Percentiles rank a stretch among this genome's conserved stretches.
phyloP scores from a whole-genome alignment of 176 grass and related monocot species.

The Coix lacrymajobi region DNA sequence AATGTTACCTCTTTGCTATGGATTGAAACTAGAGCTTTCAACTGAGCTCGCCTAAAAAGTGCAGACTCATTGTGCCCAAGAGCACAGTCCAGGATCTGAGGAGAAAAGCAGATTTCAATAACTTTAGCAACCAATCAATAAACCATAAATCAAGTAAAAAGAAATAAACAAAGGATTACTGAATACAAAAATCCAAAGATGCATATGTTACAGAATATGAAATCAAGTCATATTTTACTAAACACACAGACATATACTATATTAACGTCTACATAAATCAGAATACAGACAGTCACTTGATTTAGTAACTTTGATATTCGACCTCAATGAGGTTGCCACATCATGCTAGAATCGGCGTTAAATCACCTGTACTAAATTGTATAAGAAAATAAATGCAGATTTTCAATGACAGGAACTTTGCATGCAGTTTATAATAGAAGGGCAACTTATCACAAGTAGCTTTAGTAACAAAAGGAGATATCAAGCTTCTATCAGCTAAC shows the following conservation, averaged over 20 bases:
- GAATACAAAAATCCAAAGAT: not conserved
- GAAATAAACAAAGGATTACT: not conserved
- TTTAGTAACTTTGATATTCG: not conserved
- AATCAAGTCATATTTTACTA: conserved; percentile 16
- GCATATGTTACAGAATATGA: conserved; percentile 17
- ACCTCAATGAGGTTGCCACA: not conserved
- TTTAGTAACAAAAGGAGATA: conserved; percentile 8
- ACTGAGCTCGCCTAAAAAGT: conserved; percentile 95
- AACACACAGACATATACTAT: not conserved
- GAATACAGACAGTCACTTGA: not conserved
- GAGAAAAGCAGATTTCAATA: conserved; percentile 26
- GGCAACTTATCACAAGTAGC: not conserved
- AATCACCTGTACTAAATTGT: not conserved
- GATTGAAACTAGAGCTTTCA: conserved; percentile 97
- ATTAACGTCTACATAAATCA: conserved; percentile 7
- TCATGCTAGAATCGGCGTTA: conserved; percentile 17
- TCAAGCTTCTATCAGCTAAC: not conserved
- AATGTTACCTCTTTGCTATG: conserved; percentile 95
- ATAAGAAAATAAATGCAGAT: conserved; percentile 18
- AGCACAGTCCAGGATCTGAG: conserved; percentile 88
- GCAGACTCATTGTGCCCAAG: conserved; percentile 99
- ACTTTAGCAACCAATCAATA: conserved; percentile 11
- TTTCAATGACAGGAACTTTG: conserved; percentile 1
- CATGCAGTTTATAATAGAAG: not conserved
- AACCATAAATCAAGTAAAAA: conserved; percentile 19